Conservation (phyloP, 371 early-diverging fungal genomes). For the Mucor irregularis region DNA sequence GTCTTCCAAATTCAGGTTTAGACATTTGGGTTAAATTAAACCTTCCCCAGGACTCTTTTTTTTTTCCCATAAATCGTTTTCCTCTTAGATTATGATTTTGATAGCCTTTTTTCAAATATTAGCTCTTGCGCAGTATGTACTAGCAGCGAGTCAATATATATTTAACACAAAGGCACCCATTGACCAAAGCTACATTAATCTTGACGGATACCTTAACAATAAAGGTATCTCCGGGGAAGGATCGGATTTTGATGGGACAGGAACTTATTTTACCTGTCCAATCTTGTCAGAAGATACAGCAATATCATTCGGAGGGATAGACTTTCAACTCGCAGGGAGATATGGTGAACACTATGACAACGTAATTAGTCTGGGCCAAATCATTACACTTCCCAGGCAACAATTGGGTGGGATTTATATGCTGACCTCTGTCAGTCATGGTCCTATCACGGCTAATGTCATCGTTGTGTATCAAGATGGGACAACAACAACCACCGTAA, state of each 20-base stretch:
- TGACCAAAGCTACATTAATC: neutral
- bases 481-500: constrained; percentile 3
- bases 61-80: neutral
- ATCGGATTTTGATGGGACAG: constrained; percentile 26
- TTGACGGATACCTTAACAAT: constrained; percentile 11
- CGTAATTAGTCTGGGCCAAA: constrained; percentile 26
- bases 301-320: too few relatives aligned
- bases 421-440: constrained; percentile 24
- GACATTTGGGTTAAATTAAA: too few relatives aligned
- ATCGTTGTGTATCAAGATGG: constrained; percentile 30
- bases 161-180: too few relatives aligned
- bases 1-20: too few relatives aligned
- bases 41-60: too few relatives aligned
- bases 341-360: constrained; percentile 20
- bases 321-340: neutral
- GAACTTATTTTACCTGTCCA: constrained; percentile 11
- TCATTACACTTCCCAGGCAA: constrained; percentile 8
- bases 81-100: neutral
- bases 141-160: neutral
- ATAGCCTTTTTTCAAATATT: neutral
- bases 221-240: constrained; percentile 6
- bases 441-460: constrained; percentile 18
- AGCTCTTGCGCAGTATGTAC: neutral
- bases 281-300: too few relatives aligned
- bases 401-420: constrained; percentile 25